Base-by-base conservation (phyloP, 345 rosid species). In the Theobroma cacao region DNA sequence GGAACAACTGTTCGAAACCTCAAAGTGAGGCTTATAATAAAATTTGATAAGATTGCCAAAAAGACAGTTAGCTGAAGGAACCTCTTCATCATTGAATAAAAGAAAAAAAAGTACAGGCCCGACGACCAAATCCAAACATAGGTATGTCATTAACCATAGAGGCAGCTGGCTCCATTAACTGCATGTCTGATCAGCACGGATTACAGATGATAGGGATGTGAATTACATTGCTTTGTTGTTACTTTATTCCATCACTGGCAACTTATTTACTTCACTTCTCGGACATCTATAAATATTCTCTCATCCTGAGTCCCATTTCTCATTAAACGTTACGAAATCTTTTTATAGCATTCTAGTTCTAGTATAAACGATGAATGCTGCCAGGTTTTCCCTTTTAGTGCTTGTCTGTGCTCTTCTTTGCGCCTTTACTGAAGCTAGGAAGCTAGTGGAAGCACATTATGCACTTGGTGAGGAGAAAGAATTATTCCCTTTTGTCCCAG, bases 401-500 rank as follows among this genome's bases (percentile, higher is more conserved):
- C 77, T 80, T 72, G 4, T 81, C 53, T 53, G 80, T 78, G 82
- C 84, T 60, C 77, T 86, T 67, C 43, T 83, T 34, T 83, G 85
- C 73, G 73, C 41, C 67, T 78, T 71, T 63, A 79, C 58, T 12
- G 61, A 82, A 76, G 89, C 86, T 75, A 88, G 90, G 83, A 85
- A 88, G 75, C 88, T 86, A 34, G 75, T 12, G 22, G 75, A 50
- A 20, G 77, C 73, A 58, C 30, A 52, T 11, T 6, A 41, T 47
- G 20, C 33, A 4, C 3, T 75, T 52, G 47, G 28, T 26, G 86
- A 78, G 1, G 40, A 75, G 60, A 79, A 87, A 74, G 53, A 80
- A 4, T 82, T 72, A 82, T 66, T 78, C 74, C 65, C 40, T 55
- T n/a, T 26, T 40, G 12, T 65, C 66, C 66, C 75, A 7, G 75